Percentiles rank a stretch among this genome's conserved stretches.
Conservation (phyloP, 805 yeast species). For the Teunomyces atbi region DNA sequence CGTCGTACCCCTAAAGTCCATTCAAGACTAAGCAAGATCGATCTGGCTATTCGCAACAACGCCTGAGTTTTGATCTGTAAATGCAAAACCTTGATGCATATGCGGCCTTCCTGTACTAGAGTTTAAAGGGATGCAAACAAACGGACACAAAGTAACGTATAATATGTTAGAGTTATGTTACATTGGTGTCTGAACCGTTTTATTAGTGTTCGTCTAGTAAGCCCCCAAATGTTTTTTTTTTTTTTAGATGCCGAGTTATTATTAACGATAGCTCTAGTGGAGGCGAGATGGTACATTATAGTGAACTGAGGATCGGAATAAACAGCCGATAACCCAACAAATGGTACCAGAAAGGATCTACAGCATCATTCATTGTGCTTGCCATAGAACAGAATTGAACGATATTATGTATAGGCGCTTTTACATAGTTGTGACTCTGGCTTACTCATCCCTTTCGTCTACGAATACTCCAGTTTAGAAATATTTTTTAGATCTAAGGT, state of each 20-base stretch:
- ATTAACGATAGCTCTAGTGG: not conserved
- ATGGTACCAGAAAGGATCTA: not conserved
- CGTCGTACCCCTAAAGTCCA: not conserved
- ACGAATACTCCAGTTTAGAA: not conserved
- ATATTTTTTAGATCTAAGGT: not conserved
- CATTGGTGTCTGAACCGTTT: not conserved
- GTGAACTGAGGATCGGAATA: not conserved
- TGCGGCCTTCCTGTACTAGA: too few species aligned
- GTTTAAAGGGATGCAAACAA: too few species aligned
- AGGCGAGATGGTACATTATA: not conserved
- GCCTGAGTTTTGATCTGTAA: not conserved
- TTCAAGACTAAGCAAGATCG: not conserved
- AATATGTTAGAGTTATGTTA: not conserved
- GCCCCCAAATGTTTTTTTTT: too few species aligned
- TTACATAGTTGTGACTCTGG: not conserved
- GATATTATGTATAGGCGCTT: too few species aligned
- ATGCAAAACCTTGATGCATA: too few species aligned
- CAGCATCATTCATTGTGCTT: too few species aligned
- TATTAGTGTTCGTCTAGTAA: not conserved
- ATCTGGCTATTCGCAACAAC: not conserved
- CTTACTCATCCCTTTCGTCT: not conserved
- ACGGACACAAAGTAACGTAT: too few species aligned
- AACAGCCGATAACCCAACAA: not conserved
- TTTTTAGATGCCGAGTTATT: not conserved
- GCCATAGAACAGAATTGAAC: too few species aligned